Base-by-base conservation (phyloP, 176 grass and related monocot species). In the Otatea glauca region DNA sequence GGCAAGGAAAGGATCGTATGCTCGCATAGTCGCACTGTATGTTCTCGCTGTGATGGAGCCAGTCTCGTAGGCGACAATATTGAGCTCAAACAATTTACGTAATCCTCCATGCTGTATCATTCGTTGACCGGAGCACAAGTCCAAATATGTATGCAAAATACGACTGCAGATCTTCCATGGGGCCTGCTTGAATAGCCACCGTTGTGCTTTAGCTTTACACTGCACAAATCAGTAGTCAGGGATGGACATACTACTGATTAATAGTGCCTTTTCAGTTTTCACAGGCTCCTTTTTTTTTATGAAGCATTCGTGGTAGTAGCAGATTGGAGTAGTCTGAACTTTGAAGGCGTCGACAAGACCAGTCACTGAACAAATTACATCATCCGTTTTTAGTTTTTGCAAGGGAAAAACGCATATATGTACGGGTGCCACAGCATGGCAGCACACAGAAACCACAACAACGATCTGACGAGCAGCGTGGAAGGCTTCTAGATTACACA, bases 141-240 rank as follows among this genome's bases (percentile, higher is more conserved):
- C 84, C 45, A 80, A 66, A 50, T 44, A 35, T 42, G 47, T 11
- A 27, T 54, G 66, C 68, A 72, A 80, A 80, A 45, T 24, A 7
- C 23, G 24, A 74, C 77, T 25, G 42, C 55, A 24, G 39, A 70
- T 85, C 83, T 13, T 60, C 83, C 64, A 78, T 44, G 83, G 2
- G 50, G 68, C 25, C 39, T 42, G 41, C 38, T 69, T 14, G 2
- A 68, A 4, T 48, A 11, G 38, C 24, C 83, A 47, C 18, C 12
- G 27, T 38, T 69, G 73, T 65, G 41, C 66, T 80, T 6, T 27
- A 4, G 53, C 7, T 55, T 8, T 7, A 56, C 54, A 56, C 54
- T 20, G 18, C 56, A 4, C 21, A 59, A 59, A n/a, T 60, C 56
- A 60, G 56, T 11, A 23, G 24, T 47, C 10, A 44, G 43, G 8